These are phyloP conservation scores for Elsinoe batatas DNA, from an alignment of 2,329 filamentous ascomycete genomes.

Conservation along the genomic window DNA sequence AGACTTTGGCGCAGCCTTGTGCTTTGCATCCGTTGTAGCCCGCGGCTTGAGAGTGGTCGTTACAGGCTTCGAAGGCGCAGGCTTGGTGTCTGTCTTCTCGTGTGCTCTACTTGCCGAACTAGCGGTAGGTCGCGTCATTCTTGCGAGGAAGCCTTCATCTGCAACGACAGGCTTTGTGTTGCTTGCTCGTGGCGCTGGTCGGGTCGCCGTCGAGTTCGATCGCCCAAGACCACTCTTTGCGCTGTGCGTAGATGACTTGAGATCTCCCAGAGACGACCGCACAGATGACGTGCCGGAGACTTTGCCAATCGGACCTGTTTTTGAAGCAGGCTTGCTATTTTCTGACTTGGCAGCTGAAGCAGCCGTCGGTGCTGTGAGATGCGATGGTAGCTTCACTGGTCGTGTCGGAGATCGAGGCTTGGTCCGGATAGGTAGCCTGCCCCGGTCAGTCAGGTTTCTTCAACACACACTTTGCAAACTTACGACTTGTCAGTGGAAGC, in stretches of 20 bases:
- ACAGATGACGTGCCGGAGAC: not conserved
- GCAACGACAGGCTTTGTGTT: constrained; percentile 41
- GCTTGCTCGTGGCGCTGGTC: constrained; percentile 24
- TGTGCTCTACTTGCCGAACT: constrained; percentile 57
- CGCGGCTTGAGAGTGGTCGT: constrained; percentile 13
- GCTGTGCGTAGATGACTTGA: constrained; percentile 2
- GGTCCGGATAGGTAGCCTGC: constrained; percentile 15
- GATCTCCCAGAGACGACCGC: constrained; percentile 6
- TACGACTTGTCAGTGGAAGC: constrained; percentile 29
- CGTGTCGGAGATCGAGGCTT: constrained; percentile 60
- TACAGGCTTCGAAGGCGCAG: constrained; percentile 13
- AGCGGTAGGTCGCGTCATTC: constrained; percentile 71
- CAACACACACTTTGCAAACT: not conserved
- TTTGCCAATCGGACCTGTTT: constrained; percentile 20
- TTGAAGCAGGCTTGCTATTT: constrained; percentile 14
- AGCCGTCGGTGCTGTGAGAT: constrained; percentile 59
- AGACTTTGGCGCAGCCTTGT: not conserved
- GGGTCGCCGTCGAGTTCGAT: constrained; percentile 23
- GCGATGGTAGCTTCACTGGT: constrained; percentile 55
- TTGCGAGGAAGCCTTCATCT: constrained; percentile 64
- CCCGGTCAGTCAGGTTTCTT: constrained; percentile 15
- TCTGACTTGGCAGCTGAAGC: constrained; percentile 56
- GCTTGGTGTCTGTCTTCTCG: constrained; percentile 45
- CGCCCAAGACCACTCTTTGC: not conserved
- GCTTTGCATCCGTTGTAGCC: not conserved